phyloP scores from a whole-genome alignment of 108 stramenopile species.

The Skeletonema costatum region DNA sequence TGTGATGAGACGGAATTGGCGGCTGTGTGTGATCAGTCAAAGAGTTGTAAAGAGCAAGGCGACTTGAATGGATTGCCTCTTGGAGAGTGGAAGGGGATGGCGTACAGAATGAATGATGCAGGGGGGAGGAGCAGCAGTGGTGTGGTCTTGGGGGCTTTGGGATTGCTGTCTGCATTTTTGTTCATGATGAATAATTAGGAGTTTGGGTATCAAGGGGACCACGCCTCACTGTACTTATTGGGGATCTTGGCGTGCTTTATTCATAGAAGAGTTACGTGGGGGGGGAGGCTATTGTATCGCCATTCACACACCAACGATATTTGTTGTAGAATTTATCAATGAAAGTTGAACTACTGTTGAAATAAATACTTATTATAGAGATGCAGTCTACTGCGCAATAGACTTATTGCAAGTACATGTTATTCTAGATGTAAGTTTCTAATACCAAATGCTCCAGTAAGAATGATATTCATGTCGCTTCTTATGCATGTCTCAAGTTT shows the following conservation, averaged over 20 bases:
- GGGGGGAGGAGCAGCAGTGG: background rate
- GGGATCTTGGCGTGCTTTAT: background rate
- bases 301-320: background rate
- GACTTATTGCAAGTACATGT: too few relatives aligned
- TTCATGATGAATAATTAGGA: background rate
- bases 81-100: conserved; percentile 2
- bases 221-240: background rate
- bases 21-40: conserved; percentile 36
- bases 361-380: background rate
- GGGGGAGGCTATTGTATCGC: background rate
- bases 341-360: background rate
- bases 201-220: background rate
- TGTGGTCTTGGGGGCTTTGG: background rate
- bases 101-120: background rate
- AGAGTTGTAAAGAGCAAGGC: conserved; percentile 34
- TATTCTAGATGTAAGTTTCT: background rate
- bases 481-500: background rate
- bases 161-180: background rate
- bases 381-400: background rate
- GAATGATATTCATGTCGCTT: background rate
- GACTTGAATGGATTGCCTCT: conserved; percentile 43
- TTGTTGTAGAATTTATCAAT: background rate
- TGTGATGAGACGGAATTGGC: conserved; percentile 40
- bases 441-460: background rate
- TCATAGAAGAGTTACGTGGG: background rate